These are phyloP conservation scores for Alnus rubra DNA, from an alignment of 306 rosid species.

Conservation along the genomic window DNA sequence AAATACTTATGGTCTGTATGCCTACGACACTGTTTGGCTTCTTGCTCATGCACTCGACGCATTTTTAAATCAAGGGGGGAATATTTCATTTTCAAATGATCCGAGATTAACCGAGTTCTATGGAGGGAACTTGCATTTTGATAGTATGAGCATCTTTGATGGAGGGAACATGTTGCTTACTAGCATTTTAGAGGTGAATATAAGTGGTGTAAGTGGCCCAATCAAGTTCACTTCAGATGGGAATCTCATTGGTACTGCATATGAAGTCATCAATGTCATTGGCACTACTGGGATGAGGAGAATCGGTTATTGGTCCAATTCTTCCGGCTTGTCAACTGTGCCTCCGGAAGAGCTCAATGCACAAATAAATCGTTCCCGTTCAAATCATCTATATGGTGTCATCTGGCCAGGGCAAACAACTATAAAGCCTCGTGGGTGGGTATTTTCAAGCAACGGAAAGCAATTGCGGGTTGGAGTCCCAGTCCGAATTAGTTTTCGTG, in stretches of 20 bases:
- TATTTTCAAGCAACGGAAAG: slow-evolving; percentile 78
- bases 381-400: slow-evolving; percentile 43
- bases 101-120: slow-evolving; percentile 35
- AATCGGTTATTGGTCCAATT: slow-evolving; percentile 92
- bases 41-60: slow-evolving; percentile 79
- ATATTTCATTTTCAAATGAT: slow-evolving; percentile 64
- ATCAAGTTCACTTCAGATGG: slow-evolving; percentile 55
- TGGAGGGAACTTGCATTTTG: slow-evolving; percentile 55
- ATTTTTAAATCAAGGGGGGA: slow-evolving; percentile 65
- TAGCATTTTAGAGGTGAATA: slow-evolving; percentile 51
- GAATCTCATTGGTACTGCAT: slow-evolving; percentile 67
- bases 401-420: slow-evolving; percentile 82
- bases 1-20: slow-evolving; percentile 53
- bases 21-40: slow-evolving; percentile 81
- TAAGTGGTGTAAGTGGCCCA: slow-evolving; percentile 72
- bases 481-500: slow-evolving; percentile 49
- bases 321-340: slow-evolving; percentile 64
- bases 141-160: slow-evolving; percentile 63
- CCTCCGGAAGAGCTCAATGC: slow-evolving; percentile 51
- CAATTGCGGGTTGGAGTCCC: slow-evolving; percentile 80
- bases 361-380: slow-evolving; percentile 39
- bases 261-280: slow-evolving; percentile 73
- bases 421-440: slow-evolving; percentile 93
- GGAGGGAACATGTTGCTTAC: slow-evolving; percentile 52
- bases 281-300: slow-evolving; percentile 57